These are phyloP conservation scores for Apiotrichum montevideense DNA, from an alignment of 1,284 basidiomycete species.

Conservation along the genomic window DNA sequence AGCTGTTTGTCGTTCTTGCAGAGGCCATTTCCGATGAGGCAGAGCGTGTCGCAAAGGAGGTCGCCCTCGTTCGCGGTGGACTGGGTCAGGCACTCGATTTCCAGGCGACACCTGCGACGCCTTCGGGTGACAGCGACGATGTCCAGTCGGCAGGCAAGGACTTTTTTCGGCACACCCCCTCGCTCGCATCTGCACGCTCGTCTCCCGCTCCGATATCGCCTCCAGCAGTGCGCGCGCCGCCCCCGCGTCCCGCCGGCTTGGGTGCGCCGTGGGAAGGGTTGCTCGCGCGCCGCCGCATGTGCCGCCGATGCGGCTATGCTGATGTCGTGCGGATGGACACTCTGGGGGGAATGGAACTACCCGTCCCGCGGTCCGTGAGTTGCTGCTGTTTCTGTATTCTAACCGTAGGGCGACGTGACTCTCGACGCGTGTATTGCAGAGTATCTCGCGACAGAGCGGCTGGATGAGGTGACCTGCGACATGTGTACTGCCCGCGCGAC, in stretches of 20 bases:
- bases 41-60: conserved; percentile 40
- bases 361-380: conserved; percentile 40
- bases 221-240: background rate
- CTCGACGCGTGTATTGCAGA: conserved; percentile 47
- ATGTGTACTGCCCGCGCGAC: conserved; percentile 47
- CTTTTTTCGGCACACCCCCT: too few relatives aligned
- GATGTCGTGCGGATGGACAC: conserved; percentile 43
- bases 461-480: conserved; percentile 49
- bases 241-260: conserved; percentile 12
- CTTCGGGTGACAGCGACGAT: too few relatives aligned
- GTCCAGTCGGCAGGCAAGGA: too few relatives aligned
- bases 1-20: conserved; percentile 84
- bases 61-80: conserved; percentile 23
- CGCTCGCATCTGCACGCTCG: background rate
- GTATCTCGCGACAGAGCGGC: conserved; percentile 48
- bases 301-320: conserved; percentile 39
- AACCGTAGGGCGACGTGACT: conserved; percentile 38
- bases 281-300: conserved; percentile 42
- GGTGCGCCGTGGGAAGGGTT: conserved; percentile 45
- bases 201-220: background rate
- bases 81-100: conserved; percentile 14
- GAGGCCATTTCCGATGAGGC: conserved; percentile 79
- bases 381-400: background rate
- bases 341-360: conserved; percentile 43
- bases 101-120: background rate